Percentiles rank a stretch among this genome's conserved stretches.
Conservation (phyloP, 768 basidiomycete genomes). For the Psilocybe subaeruginosa region DNA sequence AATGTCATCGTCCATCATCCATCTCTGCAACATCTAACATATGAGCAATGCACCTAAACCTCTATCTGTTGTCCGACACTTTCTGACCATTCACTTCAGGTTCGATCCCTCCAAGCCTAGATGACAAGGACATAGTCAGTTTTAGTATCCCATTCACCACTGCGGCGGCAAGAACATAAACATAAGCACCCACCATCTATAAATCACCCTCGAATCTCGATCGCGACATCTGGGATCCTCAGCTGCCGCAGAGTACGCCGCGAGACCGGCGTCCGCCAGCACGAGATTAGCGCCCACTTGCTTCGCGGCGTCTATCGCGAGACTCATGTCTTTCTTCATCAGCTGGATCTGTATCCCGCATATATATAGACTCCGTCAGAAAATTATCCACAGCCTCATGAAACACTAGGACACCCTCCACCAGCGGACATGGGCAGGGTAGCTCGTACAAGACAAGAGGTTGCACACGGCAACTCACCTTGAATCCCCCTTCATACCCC, state of each 20-base stretch:
- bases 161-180: neutral
- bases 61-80: neutral
- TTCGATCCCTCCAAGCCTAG: conserved; percentile 38
- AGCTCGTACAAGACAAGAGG: no score
- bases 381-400: neutral
- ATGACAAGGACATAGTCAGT: neutral
- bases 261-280: conserved; percentile 38
- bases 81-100: conserved; percentile 16
- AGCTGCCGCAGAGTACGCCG: conserved; percentile 40
- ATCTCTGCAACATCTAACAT: no score
- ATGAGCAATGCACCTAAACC: no score
- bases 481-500: conserved; percentile 46
- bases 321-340: conserved; percentile 47
- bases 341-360: conserved; percentile 34
- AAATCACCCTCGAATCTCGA: conserved; percentile 42
- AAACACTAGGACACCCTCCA: no score
- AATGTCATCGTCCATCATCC: no score
- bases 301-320: conserved; percentile 41
- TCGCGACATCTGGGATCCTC: conserved; percentile 41
- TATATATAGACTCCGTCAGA: no score
- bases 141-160: neutral
- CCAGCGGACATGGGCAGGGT: no score
- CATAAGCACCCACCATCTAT: conserved; percentile 35
- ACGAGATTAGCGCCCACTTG: conserved; percentile 41
- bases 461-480: conserved; percentile 23